Evolutionary conservation across 140 eudicot species (phyloP).

Genomic region (Flaveria floridana): DNA sequence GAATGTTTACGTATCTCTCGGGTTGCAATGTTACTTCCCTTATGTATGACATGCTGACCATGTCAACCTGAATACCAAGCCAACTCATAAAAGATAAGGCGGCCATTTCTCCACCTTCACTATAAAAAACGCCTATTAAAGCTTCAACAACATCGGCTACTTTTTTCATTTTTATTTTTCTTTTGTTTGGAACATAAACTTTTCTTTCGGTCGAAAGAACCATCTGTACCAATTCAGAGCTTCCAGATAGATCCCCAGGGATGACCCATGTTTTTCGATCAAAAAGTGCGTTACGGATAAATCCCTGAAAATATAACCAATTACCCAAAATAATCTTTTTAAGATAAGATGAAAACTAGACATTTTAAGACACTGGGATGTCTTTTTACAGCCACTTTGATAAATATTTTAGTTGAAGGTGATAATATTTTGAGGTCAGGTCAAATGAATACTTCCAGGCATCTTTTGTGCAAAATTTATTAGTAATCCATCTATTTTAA

Average conservation of each 20-base stretch:
- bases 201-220: conserved; percentile 34
- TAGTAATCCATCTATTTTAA: not conserved
- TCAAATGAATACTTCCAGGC: not conserved
- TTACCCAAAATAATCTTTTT: conserved; percentile 11
- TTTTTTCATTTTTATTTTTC: conserved; percentile 51
- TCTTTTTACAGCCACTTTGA: conserved; percentile 7
- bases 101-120: conserved; percentile 72
- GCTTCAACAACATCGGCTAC: conserved; percentile 93
- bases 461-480: not conserved
- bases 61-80: conserved; percentile 75
- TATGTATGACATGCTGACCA: conserved; percentile 39
- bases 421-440: not conserved
- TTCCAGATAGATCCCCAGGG: conserved; percentile 51
- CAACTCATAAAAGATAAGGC: conserved; percentile 75
- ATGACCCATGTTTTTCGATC: conserved; percentile 74
- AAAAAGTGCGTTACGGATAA: conserved; percentile 67
- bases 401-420: not conserved
- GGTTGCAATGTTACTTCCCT: conserved; percentile 43
- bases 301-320: conserved; percentile 52
- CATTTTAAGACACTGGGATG: not conserved
- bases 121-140: conserved; percentile 73
- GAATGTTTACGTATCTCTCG: conserved; percentile 40
- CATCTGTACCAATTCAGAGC: conserved; percentile 35
- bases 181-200: conserved; percentile 36
- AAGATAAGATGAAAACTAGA: not conserved